Evolutionary conservation across 1,284 basidiomycete genomes (phyloP).

Genomic region (Malassezia nana): DNA sequence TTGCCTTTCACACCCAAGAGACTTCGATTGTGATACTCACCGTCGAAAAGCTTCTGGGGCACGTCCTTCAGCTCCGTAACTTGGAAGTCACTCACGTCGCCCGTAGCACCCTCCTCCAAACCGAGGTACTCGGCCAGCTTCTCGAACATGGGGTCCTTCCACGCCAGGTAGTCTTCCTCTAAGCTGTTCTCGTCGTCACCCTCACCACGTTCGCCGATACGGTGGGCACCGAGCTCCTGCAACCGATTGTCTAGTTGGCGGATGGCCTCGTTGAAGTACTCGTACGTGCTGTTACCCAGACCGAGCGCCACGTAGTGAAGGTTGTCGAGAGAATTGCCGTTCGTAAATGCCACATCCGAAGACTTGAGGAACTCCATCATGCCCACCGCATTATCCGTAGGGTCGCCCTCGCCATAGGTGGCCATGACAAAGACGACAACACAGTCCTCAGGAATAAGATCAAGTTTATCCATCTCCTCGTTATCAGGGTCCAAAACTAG

Average conservation of each 20-base stretch:
- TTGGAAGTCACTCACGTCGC: conserved; percentile 86
- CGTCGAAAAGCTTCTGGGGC: conserved; percentile 37
- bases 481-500: conserved; percentile 45
- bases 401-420: conserved; percentile 96
- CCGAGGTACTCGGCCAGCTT: conserved; percentile 68
- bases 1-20: conserved; percentile 72
- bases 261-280: conserved; percentile 77
- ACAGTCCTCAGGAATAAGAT: conserved; percentile 73
- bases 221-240: conserved; percentile 67
- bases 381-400: conserved; percentile 93
- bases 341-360: conserved; percentile 73
- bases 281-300: conserved; percentile 76
- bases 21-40: conserved; percentile 59
- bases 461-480: conserved; percentile 92
- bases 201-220: conserved; percentile 84
- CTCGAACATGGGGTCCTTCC: conserved; percentile 97
- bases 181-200: conserved; percentile 98
- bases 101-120: conserved; percentile 90
- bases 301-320: conserved; percentile 92
- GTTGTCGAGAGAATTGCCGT: conserved; percentile 65
- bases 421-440: conserved; percentile 90
- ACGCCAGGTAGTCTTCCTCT: conserved; percentile 99
- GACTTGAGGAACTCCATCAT: conserved; percentile 86
- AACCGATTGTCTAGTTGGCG: conserved; percentile 68
- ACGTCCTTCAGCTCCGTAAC: conserved; percentile 64